Evolutionary conservation across 2,329 filamentous ascomycete species (phyloP).

Genomic region (Neophaeococcomyces mojaviensis): DNA sequence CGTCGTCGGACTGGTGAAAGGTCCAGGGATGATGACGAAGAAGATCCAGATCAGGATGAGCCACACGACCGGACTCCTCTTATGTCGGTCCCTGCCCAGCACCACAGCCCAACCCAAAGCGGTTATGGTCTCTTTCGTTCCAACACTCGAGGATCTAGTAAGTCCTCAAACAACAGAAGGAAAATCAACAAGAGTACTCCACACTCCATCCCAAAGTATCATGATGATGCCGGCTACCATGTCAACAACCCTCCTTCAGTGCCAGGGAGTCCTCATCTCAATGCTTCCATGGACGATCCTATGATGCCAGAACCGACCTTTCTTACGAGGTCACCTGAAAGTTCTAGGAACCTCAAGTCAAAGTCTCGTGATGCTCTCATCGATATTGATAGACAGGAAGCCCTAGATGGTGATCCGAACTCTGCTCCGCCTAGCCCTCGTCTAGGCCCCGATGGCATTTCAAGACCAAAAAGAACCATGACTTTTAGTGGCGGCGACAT

Average conservation of each 20-base stretch:
- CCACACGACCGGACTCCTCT: slow-evolving; percentile 50
- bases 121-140: slow-evolving; percentile 18
- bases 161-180: slow-evolving; percentile 14
- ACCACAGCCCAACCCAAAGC: slow-evolving; percentile 11
- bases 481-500: slow-evolving; percentile 59
- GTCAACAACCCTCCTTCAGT: slow-evolving; percentile 60
- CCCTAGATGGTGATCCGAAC: slow-evolving; percentile 12
- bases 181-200: slow-evolving; percentile 10
- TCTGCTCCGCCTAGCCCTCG: slow-evolving; percentile 35
- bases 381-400: slow-evolving; percentile 34
- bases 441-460: slow-evolving; percentile 28
- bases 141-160: slow-evolving; percentile 18
- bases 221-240: slow-evolving; percentile 41
- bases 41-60: slow-evolving; percentile 5
- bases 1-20: slow-evolving; percentile 9
- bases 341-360: slow-evolving; percentile 26
- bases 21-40: slow-evolving; percentile 8
- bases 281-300: slow-evolving; percentile 49
- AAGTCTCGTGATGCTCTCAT: slow-evolving; percentile 35
- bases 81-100: slow-evolving; percentile 32
- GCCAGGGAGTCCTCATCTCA: slow-evolving; percentile 50
- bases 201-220: slow-evolving; percentile 17
- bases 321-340: slow-evolving; percentile 30
- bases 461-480: slow-evolving; percentile 46
- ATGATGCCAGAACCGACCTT: slow-evolving; percentile 38